A percentile compares a stretch with the other conserved stretches of the same genome.
phyloP scores from a whole-genome alignment of 129 eudicot genomes.

The Helianthus tuberosus region DNA sequence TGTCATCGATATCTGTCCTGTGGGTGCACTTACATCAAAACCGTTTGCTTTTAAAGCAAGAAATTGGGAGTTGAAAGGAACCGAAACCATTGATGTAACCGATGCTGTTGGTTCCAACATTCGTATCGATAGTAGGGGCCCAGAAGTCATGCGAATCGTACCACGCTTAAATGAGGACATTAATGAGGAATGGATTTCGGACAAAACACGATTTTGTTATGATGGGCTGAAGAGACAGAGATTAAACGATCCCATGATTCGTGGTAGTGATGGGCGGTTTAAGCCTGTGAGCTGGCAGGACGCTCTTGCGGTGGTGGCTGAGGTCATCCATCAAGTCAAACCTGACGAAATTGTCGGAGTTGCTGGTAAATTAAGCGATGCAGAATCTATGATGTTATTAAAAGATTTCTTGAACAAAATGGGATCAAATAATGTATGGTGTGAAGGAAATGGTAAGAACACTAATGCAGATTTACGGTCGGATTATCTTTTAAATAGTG shows the following conservation, averaged over 20 bases:
- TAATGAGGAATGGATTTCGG: conserved; percentile 98
- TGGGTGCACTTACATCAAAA: conserved; percentile 96
- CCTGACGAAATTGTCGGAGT: conserved; percentile 93
- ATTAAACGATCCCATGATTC: conserved; percentile 94
- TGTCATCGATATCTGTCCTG: conserved; percentile 98
- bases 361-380: conserved; percentile 96
- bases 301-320: conserved; percentile 94
- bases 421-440: conserved; percentile 91
- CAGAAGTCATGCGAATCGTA: conserved; percentile 96
- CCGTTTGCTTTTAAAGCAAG: conserved; percentile 99
- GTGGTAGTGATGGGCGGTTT: conserved; percentile 94
- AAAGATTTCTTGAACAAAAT: conserved; percentile 86
- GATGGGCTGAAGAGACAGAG: conserved; percentile 98
- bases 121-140: conserved; percentile 97
- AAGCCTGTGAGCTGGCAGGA: conserved; percentile 88
- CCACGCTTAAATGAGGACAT: conserved; percentile 98
- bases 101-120: conserved; percentile 99
- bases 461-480: conserved; percentile 89
- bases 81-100: conserved; percentile 94
- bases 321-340: conserved; percentile 73
- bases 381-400: conserved; percentile 92
- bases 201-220: conserved; percentile 91
- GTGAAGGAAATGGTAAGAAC: conserved; percentile 84
- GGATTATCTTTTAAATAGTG: conserved; percentile 75
- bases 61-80: conserved; percentile 98